Conservation (phyloP, 495 filamentous ascomycete genomes). For the Cudoniella acicularis region DNA sequence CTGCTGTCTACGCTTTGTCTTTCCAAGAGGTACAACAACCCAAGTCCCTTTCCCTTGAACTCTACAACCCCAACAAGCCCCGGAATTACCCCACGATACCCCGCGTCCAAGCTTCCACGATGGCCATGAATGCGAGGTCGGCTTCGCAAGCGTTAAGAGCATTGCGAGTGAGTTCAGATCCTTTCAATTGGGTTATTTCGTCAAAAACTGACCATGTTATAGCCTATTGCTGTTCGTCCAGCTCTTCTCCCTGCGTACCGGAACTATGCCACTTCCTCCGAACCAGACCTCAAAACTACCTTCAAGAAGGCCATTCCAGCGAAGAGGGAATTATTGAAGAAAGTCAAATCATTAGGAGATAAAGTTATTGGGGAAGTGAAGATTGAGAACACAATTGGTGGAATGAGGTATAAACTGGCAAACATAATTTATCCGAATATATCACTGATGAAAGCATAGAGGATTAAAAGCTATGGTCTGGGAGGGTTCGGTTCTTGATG, state of each 20-base stretch:
- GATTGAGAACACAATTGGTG: slow-evolving; percentile 89
- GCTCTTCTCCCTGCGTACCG: slow-evolving; percentile 32
- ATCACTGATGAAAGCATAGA: slow-evolving; percentile 32
- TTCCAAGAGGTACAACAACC: not conserved
- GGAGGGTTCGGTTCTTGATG: slow-evolving; percentile 96
- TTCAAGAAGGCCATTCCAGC: slow-evolving; percentile 80
- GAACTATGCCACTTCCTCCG: slow-evolving; percentile 65
- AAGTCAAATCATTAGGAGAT: slow-evolving; percentile 80
- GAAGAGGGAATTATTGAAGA: slow-evolving; percentile 87
- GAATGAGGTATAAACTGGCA: slow-evolving; percentile 70
- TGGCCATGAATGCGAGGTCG: slow-evolving; percentile 48
- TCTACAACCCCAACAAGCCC: not conserved
- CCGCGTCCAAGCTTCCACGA: slow-evolving; percentile 26
- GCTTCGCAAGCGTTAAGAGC: slow-evolving; percentile 46
- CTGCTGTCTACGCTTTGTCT: too few relatives aligned
- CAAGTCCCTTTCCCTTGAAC: not conserved
- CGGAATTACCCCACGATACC: slow-evolving; percentile 20
- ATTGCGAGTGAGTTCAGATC: slow-evolving; percentile 46
- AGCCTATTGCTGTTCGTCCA: slow-evolving; percentile 33
- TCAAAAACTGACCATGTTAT: not conserved
- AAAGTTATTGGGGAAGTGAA: slow-evolving; percentile 88
- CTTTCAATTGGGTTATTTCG: not conserved
- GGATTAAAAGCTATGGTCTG: slow-evolving; percentile 97
- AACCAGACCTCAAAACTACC: slow-evolving; percentile 83
- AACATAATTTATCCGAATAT: not conserved